These are phyloP conservation scores for Marvania coccoides DNA, from an alignment of 139 green algal species.

Conservation along the genomic window DNA sequence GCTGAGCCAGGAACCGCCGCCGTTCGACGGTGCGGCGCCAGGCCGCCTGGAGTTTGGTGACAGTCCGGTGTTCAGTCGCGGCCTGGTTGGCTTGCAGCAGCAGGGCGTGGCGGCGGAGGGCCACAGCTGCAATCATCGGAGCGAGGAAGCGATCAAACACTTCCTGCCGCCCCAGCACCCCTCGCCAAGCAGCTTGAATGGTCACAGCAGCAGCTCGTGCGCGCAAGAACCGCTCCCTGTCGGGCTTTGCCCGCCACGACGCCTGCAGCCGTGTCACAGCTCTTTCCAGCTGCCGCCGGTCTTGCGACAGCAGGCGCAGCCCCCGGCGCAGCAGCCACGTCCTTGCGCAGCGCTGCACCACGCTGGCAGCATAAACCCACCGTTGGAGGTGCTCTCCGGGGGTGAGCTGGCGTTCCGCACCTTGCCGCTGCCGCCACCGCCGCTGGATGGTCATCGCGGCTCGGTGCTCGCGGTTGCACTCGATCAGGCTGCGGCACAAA, in stretches of 20 bases:
- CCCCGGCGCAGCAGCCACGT: slow-evolving; percentile 23
- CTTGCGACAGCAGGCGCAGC: neutral
- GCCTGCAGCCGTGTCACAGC: slow-evolving; percentile 31
- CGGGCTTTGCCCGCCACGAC: slow-evolving; percentile 23
- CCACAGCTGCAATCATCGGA: neutral
- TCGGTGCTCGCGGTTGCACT: slow-evolving; percentile 49
- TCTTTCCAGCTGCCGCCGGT: neutral
- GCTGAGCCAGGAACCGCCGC: neutral
- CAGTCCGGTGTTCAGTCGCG: neutral
- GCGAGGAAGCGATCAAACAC: slow-evolving; percentile 20
- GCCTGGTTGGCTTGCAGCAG: neutral
- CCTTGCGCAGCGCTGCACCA: slow-evolving; percentile 35
- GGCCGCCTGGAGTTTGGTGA: neutral
- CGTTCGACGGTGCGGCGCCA: neutral
- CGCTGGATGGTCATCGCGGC: slow-evolving; percentile 60
- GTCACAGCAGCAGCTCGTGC: neutral
- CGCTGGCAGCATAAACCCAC: slow-evolving; percentile 40
- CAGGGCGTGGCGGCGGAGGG: neutral
- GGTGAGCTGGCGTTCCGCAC: slow-evolving; percentile 12
- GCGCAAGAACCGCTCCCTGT: neutral
- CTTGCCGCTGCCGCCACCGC: slow-evolving; percentile 29
- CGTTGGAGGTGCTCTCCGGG: slow-evolving; percentile 24
- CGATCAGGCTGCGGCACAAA: slow-evolving; percentile 63
- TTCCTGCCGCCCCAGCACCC: slow-evolving; percentile 10
- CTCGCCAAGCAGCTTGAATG: slow-evolving; percentile 38